These are phyloP conservation scores for Camelina neglecta DNA, from an alignment of 345 rosid genomes.

Conservation along the genomic window DNA sequence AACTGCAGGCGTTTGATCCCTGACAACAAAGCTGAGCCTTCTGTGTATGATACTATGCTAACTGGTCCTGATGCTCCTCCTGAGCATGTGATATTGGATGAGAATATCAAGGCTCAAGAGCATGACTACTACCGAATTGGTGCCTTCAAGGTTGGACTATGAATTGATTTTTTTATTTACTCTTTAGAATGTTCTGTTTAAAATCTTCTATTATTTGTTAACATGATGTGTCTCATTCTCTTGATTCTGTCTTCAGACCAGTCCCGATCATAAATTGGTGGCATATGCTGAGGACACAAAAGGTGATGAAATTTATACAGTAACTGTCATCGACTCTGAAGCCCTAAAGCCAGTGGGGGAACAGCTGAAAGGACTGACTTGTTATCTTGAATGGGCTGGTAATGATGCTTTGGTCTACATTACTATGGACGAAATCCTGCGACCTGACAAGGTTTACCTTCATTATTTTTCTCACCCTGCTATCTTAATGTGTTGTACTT, in stretches of 20 bases:
- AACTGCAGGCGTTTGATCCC: conserved; percentile 64
- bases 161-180: neutral
- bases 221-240: neutral
- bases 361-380: conserved; percentile 64
- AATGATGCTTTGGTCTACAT: conserved; percentile 75
- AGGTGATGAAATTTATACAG: conserved; percentile 78
- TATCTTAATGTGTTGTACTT: conserved; percentile 1
- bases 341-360: conserved; percentile 51
- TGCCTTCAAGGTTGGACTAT: conserved; percentile 61
- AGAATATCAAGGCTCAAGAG: conserved; percentile 71
- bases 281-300: conserved; percentile 90
- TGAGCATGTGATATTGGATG: conserved; percentile 86
- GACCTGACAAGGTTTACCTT: conserved; percentile 79
- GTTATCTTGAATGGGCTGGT: conserved; percentile 76
- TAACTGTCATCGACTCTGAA: conserved; percentile 72
- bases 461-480: neutral
- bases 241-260: conserved; percentile 53
- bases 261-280: conserved; percentile 75
- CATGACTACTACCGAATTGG: conserved; percentile 62
- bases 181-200: neutral
- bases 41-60: conserved; percentile 76
- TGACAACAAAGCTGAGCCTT: conserved; percentile 48
- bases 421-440: conserved; percentile 84
- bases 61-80: conserved; percentile 76
- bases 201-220: neutral